These are phyloP conservation scores for Orobanche coerulescens DNA, from an alignment of 257 asterid species.

Conservation along the genomic window DNA sequence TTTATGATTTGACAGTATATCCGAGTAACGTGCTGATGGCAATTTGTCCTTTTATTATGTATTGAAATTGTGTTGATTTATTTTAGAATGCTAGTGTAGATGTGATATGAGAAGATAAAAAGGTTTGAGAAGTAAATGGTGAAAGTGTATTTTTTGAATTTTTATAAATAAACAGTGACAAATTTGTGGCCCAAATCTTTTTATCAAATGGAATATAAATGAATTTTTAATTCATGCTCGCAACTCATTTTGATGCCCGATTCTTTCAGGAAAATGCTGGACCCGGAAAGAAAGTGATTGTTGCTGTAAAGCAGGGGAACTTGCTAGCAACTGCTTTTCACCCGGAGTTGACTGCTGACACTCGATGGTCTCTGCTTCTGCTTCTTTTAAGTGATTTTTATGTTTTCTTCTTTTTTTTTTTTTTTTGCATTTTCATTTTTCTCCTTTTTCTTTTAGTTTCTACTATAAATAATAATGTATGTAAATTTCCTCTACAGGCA, in stretches of 20 bases:
- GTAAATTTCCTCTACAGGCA: slow-evolving; percentile 44
- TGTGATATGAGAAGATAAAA: too few species aligned
- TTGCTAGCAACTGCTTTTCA: slow-evolving; percentile 97
- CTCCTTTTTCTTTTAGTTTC: too few species aligned
- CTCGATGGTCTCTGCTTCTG: slow-evolving; percentile 54
- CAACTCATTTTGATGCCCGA: slow-evolving; percentile 1
- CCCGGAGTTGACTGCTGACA: slow-evolving; percentile 96
- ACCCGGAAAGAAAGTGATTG: slow-evolving; percentile 50
- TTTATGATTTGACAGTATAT: too few species aligned
- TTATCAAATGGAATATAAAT: too few species aligned
- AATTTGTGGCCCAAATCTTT: too few species aligned
- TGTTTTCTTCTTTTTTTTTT: not conserved
- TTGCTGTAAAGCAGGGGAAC: slow-evolving; percentile 95
- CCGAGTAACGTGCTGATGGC: too few species aligned
- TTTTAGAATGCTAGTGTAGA: not conserved
- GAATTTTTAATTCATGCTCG: too few species aligned
- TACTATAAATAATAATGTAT: too few species aligned
- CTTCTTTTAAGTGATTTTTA: not conserved
- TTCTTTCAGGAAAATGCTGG: slow-evolving; percentile 38
- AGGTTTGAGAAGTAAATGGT: too few species aligned
- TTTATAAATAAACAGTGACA: too few species aligned
- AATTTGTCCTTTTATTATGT: not conserved
- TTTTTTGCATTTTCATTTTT: not conserved
- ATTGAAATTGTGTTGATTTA: not conserved
- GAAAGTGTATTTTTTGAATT: too few species aligned